Percentiles rank a stretch among this genome's conserved stretches.
These are phyloP conservation scores for Cichorium intybus DNA, from an alignment of 140 eudicot species.

Conservation along the genomic window DNA sequence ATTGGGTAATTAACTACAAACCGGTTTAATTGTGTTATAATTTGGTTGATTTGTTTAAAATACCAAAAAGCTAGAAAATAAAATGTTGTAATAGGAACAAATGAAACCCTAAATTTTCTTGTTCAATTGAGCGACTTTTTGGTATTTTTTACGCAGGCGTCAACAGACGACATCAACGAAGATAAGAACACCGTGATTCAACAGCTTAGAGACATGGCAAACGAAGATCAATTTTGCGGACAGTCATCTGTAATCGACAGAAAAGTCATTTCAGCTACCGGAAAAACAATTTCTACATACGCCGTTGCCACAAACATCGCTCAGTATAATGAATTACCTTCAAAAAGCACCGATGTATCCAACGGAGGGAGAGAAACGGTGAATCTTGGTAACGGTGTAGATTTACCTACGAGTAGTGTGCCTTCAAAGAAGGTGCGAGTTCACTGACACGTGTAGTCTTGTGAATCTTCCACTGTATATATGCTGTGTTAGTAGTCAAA, in stretches of 20 bases:
- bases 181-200: conserved; percentile 41
- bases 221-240: conserved; percentile 42
- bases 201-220: conserved; percentile 44
- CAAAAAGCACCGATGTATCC: conserved; percentile 8
- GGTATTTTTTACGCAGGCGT: conserved; percentile 29
- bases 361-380: conserved; percentile 20
- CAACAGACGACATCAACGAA: conserved; percentile 28
- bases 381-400: conserved; percentile 25
- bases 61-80: too few relatives aligned
- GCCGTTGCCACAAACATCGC: conserved; percentile 55
- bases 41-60: too few relatives aligned
- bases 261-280: conserved; percentile 32
- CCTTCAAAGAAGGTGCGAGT: conserved; percentile 47
- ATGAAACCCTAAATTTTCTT: too few relatives aligned
- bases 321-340: conserved; percentile 6
- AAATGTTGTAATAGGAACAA: too few relatives aligned
- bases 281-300: conserved; percentile 39
- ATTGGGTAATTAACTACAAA: too few relatives aligned
- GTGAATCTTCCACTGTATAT: conserved; percentile 6
- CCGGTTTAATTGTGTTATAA: too few relatives aligned
- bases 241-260: conserved; percentile 51
- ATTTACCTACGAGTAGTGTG: conserved; percentile 16
- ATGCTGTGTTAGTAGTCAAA: conserved; percentile 9
- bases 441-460: conserved; percentile 12
- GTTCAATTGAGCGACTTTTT: too few relatives aligned